Base-by-base conservation (phyloP, 108 stramenopile species). In the Skeletonema tropicum region DNA sequence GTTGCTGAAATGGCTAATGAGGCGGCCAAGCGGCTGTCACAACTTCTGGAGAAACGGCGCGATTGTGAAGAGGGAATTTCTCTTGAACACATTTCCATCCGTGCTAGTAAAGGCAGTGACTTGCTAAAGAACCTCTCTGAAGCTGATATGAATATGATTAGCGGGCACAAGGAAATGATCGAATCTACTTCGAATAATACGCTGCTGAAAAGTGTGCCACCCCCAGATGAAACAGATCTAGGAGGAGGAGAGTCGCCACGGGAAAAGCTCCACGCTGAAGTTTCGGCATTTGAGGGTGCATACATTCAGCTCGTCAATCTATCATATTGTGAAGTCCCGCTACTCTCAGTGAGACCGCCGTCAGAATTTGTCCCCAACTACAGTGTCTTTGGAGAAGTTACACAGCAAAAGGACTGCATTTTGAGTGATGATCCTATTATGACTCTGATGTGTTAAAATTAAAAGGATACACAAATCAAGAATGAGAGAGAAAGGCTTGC, bases 101-200 rank as follows among this genome's bases (percentile, higher is more conserved):
- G 17, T n/a, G 19, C n/a, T 61, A 30, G 30, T 13, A 32, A 61
- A n/a, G 38, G 60, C 6, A 32, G 60, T 2, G 60, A 61, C 30
- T 29, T 61, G 25, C 26, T 61, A 15, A 15, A 35, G 17, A 30
- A 38, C n/a, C 60, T 61, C 26, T 15, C 36, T 4, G 30, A 11
- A 35, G 36, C 15, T 35, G 60, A 61, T 61, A 17, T 38, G 60
- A 61, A 61, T 5, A 7, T 61, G 60, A 61, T 61, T 61, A 61
- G 31, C 4, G 38, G 36, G 6, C 60, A 61, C 8, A 32, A 32
- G 3, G 60, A 35, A n/a, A 61, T 19, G 6, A 61, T 61, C 9
- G 3, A 4, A 2, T 32, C 36, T 35, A 35, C 60, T 3, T 33
- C 32, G 60, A 38, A 21, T 30, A 6, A 29, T 32, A 61, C 38